These are phyloP conservation scores for Claviceps monticola DNA, from an alignment of 2,329 filamentous ascomycete genomes.

Conservation along the genomic window DNA sequence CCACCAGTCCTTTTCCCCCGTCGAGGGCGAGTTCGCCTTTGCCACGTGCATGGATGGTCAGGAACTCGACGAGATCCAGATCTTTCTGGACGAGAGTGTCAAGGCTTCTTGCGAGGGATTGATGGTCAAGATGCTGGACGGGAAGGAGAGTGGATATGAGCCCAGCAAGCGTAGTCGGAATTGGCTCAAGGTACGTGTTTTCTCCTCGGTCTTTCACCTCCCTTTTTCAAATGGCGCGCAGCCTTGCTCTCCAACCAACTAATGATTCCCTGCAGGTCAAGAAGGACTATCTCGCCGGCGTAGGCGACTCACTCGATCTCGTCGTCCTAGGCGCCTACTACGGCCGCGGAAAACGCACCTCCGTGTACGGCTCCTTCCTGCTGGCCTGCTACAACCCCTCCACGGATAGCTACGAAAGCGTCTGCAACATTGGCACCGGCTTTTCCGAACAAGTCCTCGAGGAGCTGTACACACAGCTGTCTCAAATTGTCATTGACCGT, in stretches of 20 bases:
- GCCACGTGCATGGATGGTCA: slow-evolving; percentile 77
- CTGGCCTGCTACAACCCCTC: slow-evolving; percentile 81
- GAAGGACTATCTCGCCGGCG: slow-evolving; percentile 89
- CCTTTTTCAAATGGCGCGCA: background rate
- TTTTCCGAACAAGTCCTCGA: slow-evolving; percentile 94
- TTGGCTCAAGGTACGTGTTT: slow-evolving; percentile 69
- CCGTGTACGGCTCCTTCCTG: slow-evolving; percentile 89
- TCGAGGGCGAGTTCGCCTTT: slow-evolving; percentile 84
- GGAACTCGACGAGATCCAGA: slow-evolving; percentile 86
- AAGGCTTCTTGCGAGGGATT: slow-evolving; percentile 93
- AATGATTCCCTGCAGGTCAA: slow-evolving; percentile 50
- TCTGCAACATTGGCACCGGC: slow-evolving; percentile 97
- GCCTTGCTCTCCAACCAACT: background rate
- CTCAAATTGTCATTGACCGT: slow-evolving; percentile 66
- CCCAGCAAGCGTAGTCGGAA: slow-evolving; percentile 93
- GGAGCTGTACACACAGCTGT: slow-evolving; percentile 64
- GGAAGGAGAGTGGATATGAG: slow-evolving; percentile 83
- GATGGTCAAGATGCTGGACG: slow-evolving; percentile 99
- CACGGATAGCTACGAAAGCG: slow-evolving; percentile 76
- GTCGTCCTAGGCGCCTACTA: slow-evolving; percentile 91
- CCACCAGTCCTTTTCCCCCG: slow-evolving; percentile 54
- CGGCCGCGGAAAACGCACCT: slow-evolving; percentile 89
- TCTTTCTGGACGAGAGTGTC: slow-evolving; percentile 83
- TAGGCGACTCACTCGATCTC: slow-evolving; percentile 91
- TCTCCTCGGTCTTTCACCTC: background rate